These are phyloP conservation scores for Thelonectria rubi DNA, from an alignment of 2,329 filamentous ascomycete species.

Conservation along the genomic window DNA sequence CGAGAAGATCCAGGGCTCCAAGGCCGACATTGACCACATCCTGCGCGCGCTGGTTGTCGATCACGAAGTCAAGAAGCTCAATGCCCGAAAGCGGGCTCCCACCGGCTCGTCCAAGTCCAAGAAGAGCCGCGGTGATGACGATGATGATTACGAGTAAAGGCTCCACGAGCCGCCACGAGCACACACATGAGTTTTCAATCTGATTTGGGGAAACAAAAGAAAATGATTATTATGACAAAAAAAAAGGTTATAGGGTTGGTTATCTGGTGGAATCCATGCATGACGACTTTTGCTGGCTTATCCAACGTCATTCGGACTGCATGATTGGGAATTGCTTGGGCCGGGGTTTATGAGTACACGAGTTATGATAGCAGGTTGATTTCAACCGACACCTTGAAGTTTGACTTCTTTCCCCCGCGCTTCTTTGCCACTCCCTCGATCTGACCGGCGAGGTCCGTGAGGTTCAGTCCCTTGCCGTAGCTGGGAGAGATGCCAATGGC, in stretches of 20 bases:
- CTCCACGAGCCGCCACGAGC: too few relatives aligned
- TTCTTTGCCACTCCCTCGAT: constrained; percentile 49
- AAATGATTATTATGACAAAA: constrained; percentile 19
- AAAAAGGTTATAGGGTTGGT: constrained; percentile 7
- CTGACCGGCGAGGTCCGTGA: constrained; percentile 46
- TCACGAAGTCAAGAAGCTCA: constrained; percentile 53
- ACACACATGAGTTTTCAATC: constrained; percentile 29
- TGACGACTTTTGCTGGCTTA: constrained; percentile 32
- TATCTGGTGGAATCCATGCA: constrained; percentile 29
- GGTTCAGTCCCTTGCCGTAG: constrained; percentile 43
- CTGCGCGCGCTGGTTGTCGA: constrained; percentile 49
- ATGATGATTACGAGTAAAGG: constrained; percentile 40
- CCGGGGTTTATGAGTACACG: constrained; percentile 26
- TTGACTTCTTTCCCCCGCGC: constrained; percentile 43
- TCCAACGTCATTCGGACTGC: constrained; percentile 20
- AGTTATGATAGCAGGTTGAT: constrained; percentile 40
- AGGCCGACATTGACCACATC: constrained; percentile 46
- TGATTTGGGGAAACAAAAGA: constrained; percentile 26
- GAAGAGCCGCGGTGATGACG: constrained; percentile 37
- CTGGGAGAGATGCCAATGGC: constrained; percentile 47
- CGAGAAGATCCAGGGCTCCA: constrained; percentile 45
- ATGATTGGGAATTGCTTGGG: constrained; percentile 24
- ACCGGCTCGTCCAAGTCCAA: constrained; percentile 43
- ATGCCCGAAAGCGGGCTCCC: constrained; percentile 44
- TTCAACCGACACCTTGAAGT: constrained; percentile 47